Evolutionary conservation across 345 rosid species (phyloP), one percentile per base, ranked within the genome.

Genomic region (Orychophragmus violaceus): DNA sequence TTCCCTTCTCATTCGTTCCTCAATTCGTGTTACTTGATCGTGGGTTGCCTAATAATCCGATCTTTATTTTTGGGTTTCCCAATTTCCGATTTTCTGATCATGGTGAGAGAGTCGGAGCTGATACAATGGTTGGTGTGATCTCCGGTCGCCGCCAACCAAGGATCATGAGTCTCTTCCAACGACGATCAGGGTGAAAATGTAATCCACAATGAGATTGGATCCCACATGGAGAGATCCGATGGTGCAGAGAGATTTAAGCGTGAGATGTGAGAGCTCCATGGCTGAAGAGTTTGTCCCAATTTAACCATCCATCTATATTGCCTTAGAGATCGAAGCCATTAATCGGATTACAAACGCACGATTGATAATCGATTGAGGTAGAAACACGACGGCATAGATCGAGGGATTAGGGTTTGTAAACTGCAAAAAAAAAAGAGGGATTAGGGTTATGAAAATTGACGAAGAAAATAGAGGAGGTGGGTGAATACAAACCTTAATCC

Each of bases 231-330:
- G 76, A 70, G 79, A 76, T 80, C 86, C 69, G 59, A 77, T 32
- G 71, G 67, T 18, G 80, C 70, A 45, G 86, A 80, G 69, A 77
- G 79, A 64, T 80, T 74, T 50, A 82, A 82, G 49, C 79, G 84
- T 62, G 87, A 88, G 39, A 80, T 88, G 77, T 85, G 83, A 75
- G 89, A 91, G 79, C 78, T 91, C 69, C 85, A 81, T 85, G 96
- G 98, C 98, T 24, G 80, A 80, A 74, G 98, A 89, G 78, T 91
- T 91, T 64, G 96, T 91, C 42, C 98, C 98, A n/a, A n/a, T n/a
- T n/a, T n/a, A n/a, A n/a, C n/a, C n/a, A n/a, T n/a, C n/a, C n/a
- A n/a, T n/a, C n/a, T n/a, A n/a, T n/a, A n/a, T n/a, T n/a, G n/a
- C n/a, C n/a, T n/a, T n/a, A n/a, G n/a, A n/a, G n/a, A n/a, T n/a